phyloP scores from a whole-genome alignment of 305 asterid species.

The Fraxinus albicans region DNA sequence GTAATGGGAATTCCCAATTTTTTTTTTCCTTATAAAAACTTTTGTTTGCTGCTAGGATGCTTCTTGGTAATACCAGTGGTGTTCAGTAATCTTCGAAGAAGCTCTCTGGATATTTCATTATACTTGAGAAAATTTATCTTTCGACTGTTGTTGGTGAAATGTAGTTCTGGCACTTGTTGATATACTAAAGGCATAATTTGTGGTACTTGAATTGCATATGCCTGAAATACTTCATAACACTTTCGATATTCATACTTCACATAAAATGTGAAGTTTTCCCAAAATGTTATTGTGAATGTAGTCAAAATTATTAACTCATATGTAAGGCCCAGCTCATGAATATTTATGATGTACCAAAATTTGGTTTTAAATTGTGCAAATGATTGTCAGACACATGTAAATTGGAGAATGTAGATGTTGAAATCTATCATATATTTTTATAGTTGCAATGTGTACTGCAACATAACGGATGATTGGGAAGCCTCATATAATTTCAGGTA shows the following conservation, averaged over 20 bases:
- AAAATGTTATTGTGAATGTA: background rate
- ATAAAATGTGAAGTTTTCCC: background rate
- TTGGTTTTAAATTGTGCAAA: background rate
- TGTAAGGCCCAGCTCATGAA: background rate
- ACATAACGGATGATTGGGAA: background rate
- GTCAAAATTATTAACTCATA: background rate
- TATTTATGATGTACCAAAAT: background rate
- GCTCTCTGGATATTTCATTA: background rate
- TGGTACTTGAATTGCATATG: background rate
- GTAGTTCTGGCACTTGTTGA: background rate
- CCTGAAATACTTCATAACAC: background rate
- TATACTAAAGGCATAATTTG: background rate
- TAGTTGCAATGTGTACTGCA: background rate
- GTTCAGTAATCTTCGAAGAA: background rate
- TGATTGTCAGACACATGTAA: background rate
- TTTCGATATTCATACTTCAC: background rate
- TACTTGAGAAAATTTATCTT: background rate
- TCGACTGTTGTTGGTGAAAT: slow-evolving; percentile 1
- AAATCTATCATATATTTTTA: background rate
- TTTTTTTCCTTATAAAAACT: background rate
- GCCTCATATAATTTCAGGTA: background rate
- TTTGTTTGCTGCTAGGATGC: background rate
- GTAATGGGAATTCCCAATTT: slow-evolving; percentile 32
- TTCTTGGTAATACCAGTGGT: background rate
- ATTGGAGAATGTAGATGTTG: background rate